These are phyloP conservation scores for Gossypium laxum DNA, from an alignment of 441 rosid genomes.

Conservation along the genomic window DNA sequence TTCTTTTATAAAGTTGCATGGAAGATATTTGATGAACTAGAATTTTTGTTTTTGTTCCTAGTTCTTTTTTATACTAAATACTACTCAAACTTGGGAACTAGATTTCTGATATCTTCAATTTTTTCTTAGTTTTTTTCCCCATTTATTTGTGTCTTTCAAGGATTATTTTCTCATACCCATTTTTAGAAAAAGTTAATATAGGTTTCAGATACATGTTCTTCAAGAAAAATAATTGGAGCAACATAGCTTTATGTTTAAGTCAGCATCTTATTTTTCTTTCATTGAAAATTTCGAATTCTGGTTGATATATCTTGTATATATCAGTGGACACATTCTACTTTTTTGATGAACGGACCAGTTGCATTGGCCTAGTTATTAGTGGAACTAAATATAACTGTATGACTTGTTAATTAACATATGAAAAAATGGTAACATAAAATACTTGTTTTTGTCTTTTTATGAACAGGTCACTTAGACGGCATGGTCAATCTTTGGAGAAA, in stretches of 20 bases:
- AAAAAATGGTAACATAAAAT: neutral
- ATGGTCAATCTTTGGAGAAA: constrained; percentile 65
- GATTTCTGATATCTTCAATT: neutral
- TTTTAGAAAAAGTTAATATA: neutral
- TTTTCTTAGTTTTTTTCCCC: neutral
- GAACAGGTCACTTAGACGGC: constrained; percentile 68
- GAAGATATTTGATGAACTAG: neutral
- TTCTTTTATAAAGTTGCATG: constrained; percentile 10
- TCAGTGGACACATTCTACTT: neutral
- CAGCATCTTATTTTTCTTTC: neutral
- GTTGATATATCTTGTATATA: neutral
- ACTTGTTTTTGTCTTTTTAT: neutral
- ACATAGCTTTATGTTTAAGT: neutral
- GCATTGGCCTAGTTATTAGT: neutral
- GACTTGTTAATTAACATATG: neutral
- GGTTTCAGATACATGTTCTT: neutral
- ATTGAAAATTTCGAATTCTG: neutral
- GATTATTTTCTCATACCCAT: neutral
- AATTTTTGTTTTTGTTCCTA: neutral
- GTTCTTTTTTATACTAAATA: neutral
- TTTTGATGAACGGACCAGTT: neutral
- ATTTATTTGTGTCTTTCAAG: neutral
- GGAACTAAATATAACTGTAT: neutral
- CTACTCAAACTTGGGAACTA: neutral
- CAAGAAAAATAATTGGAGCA: neutral